These are phyloP conservation scores for Zancudomyces culisetae DNA, from an alignment of 371 early-diverging fungal species.

Conservation along the genomic window DNA sequence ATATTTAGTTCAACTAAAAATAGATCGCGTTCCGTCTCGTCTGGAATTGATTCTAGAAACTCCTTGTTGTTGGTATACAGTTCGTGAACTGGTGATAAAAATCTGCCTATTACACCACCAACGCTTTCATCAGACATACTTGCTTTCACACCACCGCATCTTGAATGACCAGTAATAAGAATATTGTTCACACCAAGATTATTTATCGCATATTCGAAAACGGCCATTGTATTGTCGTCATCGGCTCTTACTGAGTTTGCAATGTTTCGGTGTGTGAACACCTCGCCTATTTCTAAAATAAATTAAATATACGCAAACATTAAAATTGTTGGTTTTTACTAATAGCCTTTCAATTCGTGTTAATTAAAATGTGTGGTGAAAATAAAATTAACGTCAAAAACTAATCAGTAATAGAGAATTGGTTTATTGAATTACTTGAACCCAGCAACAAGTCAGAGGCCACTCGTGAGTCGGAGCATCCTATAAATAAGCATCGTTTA, in stretches of 20 bases:
- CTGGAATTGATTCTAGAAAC: slow-evolving; percentile 23
- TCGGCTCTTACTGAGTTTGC: slow-evolving; percentile 67
- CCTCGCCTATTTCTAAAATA: slow-evolving; percentile 39
- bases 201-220: slow-evolving; percentile 82
- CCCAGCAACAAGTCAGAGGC: slow-evolving; percentile 35
- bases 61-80: slow-evolving; percentile 35
- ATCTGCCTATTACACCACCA: slow-evolving; percentile 8
- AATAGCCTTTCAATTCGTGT: too few relatives aligned
- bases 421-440: slow-evolving; percentile 4
- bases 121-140: slow-evolving; percentile 39
- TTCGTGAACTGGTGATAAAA: slow-evolving; percentile 62
- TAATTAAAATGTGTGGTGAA: neutral
- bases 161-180: slow-evolving; percentile 80
- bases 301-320: too few relatives aligned
- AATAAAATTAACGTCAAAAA: neutral
- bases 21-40: slow-evolving; percentile 25
- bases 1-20: slow-evolving; percentile 56
- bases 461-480: slow-evolving; percentile 83
- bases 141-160: slow-evolving; percentile 72
- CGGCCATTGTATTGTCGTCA: slow-evolving; percentile 63
- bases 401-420: neutral
- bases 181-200: slow-evolving; percentile 78
- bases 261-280: slow-evolving; percentile 90
- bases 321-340: too few relatives aligned
- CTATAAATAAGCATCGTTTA: too few relatives aligned